Base-by-base conservation (phyloP, 768 basidiomycete species). In the Leucosporidium yakuticum region DNA sequence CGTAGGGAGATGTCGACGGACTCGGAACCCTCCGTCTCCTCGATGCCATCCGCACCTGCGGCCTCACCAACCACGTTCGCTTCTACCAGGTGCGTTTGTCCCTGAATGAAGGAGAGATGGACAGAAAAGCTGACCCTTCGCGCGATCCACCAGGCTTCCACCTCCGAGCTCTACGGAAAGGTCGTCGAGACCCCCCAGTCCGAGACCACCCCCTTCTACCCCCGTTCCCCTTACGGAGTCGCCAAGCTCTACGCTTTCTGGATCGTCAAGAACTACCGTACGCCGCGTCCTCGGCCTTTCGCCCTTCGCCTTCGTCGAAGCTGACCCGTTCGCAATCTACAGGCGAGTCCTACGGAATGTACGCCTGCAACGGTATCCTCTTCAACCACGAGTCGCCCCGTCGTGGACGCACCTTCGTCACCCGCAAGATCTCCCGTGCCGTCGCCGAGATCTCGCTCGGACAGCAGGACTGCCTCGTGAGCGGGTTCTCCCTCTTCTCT, bases 341-440 rank as follows among this genome's bases (percentile, higher is more conserved):
- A 87, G 91, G 92, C 66, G 94, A 98, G 81, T 87, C 92, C 56
- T 98, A 98, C 77, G 90, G 88, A 71, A 93, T 98, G 89, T 94
- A 86, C 80, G 90, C 92, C 23, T 93, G 90, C 80, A 96, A 96
- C 79, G 94, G 94, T 58, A 97, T 98, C 77, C 80, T 97, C 74
- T 98, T 96, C 86, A 96, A 97, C 78, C 94, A 97, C 80, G 94
- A 98, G 81, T 95, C 92, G 74, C 94, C 95, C 20, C 84, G 94
- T 60, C 84, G 94, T 74, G 94, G 94, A 27, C 82, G 93, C 77
- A 97, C 93, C 12, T 97, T 97, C 81, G 93, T 97, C 74, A 96
- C 94, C 51, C 84, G 93, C 77, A 97, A 97, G 82, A 96, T 97
- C 75, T 83, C 89, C 55, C 83, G 94, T 68, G 93, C 93, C 15